These are phyloP conservation scores for Hypomyces perniciosus DNA, from an alignment of 2,329 filamentous ascomycete genomes.

Conservation along the genomic window DNA sequence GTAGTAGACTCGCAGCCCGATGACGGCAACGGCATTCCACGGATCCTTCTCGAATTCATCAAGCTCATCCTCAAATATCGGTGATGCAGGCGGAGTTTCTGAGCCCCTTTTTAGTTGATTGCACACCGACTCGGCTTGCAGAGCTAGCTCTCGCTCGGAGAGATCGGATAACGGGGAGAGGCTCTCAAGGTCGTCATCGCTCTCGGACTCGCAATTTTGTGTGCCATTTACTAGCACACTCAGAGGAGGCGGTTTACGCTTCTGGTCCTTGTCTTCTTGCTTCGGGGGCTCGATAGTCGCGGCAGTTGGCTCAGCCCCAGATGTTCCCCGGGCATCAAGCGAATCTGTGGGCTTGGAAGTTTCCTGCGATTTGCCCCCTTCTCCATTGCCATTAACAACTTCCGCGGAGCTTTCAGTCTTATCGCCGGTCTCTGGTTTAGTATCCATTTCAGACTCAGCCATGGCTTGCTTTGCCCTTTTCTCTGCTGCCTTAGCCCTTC, in stretches of 20 bases:
- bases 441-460: not conserved
- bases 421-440: conserved; percentile 6
- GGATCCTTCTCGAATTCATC: conserved; percentile 52
- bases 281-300: not conserved
- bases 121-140: conserved; percentile 21
- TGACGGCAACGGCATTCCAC: conserved; percentile 59
- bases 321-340: conserved; percentile 5
- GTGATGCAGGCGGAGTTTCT: not conserved
- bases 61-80: conserved; percentile 33
- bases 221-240: not conserved
- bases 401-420: conserved; percentile 22
- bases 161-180: conserved; percentile 33
- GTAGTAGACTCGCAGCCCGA: conserved; percentile 57
- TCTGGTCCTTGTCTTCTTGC: conserved; percentile 9
- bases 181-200: conserved; percentile 23
- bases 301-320: conserved; percentile 15
- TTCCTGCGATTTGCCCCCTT: not conserved
- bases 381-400: conserved; percentile 9
- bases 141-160: conserved; percentile 35
- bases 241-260: not conserved
- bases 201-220: conserved; percentile 18
- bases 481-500: conserved; percentile 65
- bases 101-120: conserved; percentile 3
- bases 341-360: conserved; percentile 7
- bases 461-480: conserved; percentile 21